A percentile compares a stretch with the other conserved stretches of the same genome.
Conservation (phyloP, 2,329 filamentous ascomycete genomes). For the Dendrostoma leiphaemia region DNA sequence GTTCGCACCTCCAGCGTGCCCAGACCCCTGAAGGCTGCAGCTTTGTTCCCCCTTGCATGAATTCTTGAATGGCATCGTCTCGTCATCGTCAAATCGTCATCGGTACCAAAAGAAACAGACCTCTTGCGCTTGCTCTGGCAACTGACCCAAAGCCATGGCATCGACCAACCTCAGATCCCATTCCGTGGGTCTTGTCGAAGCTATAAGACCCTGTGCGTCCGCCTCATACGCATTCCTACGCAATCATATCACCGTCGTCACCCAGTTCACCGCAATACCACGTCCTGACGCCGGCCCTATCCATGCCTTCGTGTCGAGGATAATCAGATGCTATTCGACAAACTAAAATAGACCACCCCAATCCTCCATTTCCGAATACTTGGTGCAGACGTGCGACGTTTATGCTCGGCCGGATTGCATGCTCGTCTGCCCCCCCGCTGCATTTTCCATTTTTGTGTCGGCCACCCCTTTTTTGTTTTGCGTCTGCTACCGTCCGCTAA, state of each 20-base stretch:
- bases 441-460: conserved; percentile 7
- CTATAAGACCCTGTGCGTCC: neutral
- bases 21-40: neutral
- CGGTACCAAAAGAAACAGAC: neutral
- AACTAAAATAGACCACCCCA: conserved; percentile 36
- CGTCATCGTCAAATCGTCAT: neutral
- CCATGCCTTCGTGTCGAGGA: conserved; percentile 30
- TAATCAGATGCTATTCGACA: conserved; percentile 43
- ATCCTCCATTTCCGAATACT: conserved; percentile 22
- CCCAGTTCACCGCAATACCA: conserved; percentile 16
- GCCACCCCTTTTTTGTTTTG: neutral
- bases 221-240: conserved; percentile 13
- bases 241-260: conserved; percentile 16
- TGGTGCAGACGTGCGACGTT: neutral
- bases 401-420: neutral
- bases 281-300: conserved; percentile 23
- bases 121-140: neutral
- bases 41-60: neutral
- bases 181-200: neutral
- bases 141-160: neutral
- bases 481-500: neutral
- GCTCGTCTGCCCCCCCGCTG: neutral
- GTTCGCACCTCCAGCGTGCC: neutral
- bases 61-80: neutral
- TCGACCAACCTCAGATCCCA: conserved; percentile 6